phyloP scores from a whole-genome alignment of 139 green algal species.

The Closterium sp. region DNA sequence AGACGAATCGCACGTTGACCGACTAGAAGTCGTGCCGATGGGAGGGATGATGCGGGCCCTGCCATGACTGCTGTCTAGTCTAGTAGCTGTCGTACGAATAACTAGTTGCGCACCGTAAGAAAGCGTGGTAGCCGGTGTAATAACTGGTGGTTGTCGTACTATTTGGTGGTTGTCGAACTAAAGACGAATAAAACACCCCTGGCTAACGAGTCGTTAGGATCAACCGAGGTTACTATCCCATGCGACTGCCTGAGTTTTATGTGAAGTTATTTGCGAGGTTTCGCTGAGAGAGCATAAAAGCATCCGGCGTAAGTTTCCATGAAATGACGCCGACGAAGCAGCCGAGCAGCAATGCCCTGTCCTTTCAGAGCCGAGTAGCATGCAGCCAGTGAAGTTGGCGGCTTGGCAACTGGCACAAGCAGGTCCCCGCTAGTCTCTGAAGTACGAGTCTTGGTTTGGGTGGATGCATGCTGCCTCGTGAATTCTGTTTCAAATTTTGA shows the following conservation, averaged over 20 bases:
- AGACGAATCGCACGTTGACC: not conserved
- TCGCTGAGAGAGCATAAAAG: not conserved
- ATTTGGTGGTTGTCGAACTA: not conserved
- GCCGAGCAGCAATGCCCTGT: not conserved
- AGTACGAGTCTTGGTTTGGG: no score
- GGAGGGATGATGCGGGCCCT: not conserved
- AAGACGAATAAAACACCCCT: not conserved
- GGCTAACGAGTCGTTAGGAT: no score
- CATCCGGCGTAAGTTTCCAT: not conserved
- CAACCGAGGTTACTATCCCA: not conserved
- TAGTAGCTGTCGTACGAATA: no score
- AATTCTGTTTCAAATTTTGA: no score
- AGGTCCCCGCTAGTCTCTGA: no score
- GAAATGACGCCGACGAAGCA: not conserved
- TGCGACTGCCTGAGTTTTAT: not conserved
- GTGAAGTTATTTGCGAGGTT: not conserved
- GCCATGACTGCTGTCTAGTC: not conserved
- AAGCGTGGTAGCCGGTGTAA: no score
- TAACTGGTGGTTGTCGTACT: no score
- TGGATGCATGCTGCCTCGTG: no score
- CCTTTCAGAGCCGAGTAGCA: no score
- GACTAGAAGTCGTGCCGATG: not conserved
- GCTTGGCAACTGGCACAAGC: no score
- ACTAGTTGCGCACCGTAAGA: no score
- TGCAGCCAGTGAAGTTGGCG: no score